Evolutionary conservation across 2,329 filamentous ascomycete genomes (phyloP), one percentile per base, ranked within the genome.

Genomic region (Ilyonectria mors-panacis): DNA sequence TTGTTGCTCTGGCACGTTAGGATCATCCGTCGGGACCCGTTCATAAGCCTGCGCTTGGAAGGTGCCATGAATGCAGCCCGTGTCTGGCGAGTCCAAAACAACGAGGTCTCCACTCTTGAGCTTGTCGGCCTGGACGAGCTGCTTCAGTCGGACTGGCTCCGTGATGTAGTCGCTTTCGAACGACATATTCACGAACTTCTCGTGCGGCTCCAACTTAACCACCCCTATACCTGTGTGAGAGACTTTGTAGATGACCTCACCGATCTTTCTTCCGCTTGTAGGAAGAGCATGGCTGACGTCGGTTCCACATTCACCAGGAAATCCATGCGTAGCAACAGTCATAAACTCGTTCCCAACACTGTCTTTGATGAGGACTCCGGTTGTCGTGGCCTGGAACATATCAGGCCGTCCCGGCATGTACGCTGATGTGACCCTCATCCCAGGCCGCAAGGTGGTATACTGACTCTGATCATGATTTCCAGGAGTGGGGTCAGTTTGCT

Each of bases 391-490:
- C 17, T 17, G 56, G 26, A 47, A 59, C 10, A 50, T 23, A 3
- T 26, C 26, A 1, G 26, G 26, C 4, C 26, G 23, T 26, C 4
- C 26, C 26, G 4, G 26, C 26, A 26, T 26, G 26, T 26, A 6
- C 26, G 26, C 26, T 26, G 26, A 26, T 26, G 10, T 39, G 26
- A 26, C 26, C 26, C 26, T 19, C n/a, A 48, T 15, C 6, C 56
- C 56, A 8, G 56, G 56, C 28, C 37, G 56, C 42, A 59, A 26
- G 28, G 17, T 23, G 26, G 6, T 30, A 23, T 51, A 50, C 5
- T 57, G 59, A 26, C 3, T 39, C 2, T 56, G 39, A 26, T 56
- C 60, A n/a, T 53, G 60, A 19, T 63, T 57, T 57, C 23, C 42
- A n/a, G 45, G 60, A 13, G 33, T 53, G 6, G 33, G 45, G 17